These are phyloP conservation scores for Eimeria maxima DNA, from an alignment of 169 alveolate genomes.

Conservation along the genomic window DNA sequence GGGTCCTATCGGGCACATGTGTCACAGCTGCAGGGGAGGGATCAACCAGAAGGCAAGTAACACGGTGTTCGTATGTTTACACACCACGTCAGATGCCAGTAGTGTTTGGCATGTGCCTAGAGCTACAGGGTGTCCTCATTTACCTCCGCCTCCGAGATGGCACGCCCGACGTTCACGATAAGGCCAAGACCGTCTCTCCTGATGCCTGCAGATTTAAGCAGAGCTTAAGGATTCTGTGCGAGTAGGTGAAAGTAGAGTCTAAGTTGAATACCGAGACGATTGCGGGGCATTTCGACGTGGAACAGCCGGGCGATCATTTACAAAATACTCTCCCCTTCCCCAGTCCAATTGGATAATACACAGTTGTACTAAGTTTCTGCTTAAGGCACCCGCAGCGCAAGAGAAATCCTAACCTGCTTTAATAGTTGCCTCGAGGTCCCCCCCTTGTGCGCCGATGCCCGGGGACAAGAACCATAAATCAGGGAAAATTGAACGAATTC, in stretches of 20 bases:
- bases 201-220: conserved; percentile 34
- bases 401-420: conserved; percentile 69
- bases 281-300: neutral
- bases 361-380: neutral
- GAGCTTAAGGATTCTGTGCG: neutral
- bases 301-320: neutral
- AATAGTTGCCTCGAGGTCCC: conserved; percentile 84
- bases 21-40: neutral
- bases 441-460: conserved; percentile 89
- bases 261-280: neutral
- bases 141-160: conserved; percentile 78
- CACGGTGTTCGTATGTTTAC: neutral
- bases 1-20: conserved; percentile 1
- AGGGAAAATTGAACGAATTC: conserved; percentile 82
- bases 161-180: conserved; percentile 85
- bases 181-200: conserved; percentile 85
- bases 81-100: neutral
- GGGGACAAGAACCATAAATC: conserved; percentile 87
- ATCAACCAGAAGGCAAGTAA: neutral
- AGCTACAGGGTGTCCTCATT: neutral
- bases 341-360: neutral
- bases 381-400: neutral
- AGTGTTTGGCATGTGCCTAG: neutral
- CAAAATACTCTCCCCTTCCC: neutral
- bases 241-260: neutral